Evolutionary conservation across 108 stramenopile genomes (phyloP).

Genomic region (Thalassiosira profunda): DNA sequence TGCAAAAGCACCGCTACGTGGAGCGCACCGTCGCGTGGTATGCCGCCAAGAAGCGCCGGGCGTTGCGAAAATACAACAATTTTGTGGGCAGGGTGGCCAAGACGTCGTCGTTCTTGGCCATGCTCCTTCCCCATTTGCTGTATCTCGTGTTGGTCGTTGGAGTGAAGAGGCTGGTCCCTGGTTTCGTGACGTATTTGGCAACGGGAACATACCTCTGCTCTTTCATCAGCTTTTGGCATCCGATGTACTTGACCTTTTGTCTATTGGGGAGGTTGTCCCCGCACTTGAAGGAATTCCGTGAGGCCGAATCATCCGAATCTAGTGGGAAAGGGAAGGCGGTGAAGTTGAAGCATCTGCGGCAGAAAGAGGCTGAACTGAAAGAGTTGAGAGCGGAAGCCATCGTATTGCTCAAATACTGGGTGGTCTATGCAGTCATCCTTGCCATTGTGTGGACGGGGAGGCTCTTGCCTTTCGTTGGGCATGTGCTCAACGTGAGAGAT

Average conservation of each 20-base stretch:
- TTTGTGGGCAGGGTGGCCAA: conserved; percentile 53
- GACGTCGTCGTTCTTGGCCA: conserved; percentile 73
- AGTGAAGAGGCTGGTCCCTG: conserved; percentile 53
- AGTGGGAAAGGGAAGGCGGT: background rate
- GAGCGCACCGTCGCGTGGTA: conserved; percentile 57
- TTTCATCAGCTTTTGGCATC: conserved; percentile 59
- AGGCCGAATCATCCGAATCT: background rate
- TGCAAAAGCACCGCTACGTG: conserved; percentile 67
- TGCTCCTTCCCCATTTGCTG: conserved; percentile 70
- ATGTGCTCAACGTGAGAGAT: conserved; percentile 21
- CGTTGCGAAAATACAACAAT: conserved; percentile 33
- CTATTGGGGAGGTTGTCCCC: conserved; percentile 31
- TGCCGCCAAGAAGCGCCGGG: conserved; percentile 33
- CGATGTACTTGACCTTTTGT: conserved; percentile 55
- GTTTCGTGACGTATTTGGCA: conserved; percentile 58
- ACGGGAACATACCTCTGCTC: conserved; percentile 54
- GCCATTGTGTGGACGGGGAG: conserved; percentile 40
- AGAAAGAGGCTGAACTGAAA: conserved; percentile 34
- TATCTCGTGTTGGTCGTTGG: conserved; percentile 44
- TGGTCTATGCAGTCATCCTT: conserved; percentile 59
- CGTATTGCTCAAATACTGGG: conserved; percentile 80
- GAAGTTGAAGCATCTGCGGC: conserved; percentile 27
- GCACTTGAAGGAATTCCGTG: conserved; percentile 13
- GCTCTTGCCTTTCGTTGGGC: conserved; percentile 61
- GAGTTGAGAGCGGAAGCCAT: conserved; percentile 15